These are phyloP conservation scores for Nigrospora oryzae DNA, from an alignment of 2,329 filamentous ascomycete species.

Conservation along the genomic window DNA sequence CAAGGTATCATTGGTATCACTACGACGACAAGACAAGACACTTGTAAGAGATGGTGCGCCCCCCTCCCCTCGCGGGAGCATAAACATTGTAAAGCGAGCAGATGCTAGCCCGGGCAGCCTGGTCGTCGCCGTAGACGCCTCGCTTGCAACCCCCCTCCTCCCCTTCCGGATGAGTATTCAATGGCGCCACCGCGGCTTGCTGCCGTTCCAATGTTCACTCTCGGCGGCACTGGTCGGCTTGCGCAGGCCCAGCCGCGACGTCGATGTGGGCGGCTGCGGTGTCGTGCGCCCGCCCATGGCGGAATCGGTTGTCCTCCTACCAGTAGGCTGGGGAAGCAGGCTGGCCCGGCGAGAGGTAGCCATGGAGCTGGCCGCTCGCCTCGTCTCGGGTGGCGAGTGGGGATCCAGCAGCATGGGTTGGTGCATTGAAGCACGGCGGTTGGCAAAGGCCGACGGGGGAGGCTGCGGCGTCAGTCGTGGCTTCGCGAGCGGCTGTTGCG, in stretches of 20 bases:
- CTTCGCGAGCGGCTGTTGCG: constrained; percentile 35
- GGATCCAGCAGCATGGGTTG: constrained; percentile 34
- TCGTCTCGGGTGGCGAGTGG: constrained; percentile 17
- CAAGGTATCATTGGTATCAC: no score
- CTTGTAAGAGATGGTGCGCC: no score
- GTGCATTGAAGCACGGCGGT: constrained; percentile 42
- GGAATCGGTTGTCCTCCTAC: constrained; percentile 19
- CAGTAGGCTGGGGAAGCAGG: constrained; percentile 40
- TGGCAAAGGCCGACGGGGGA: constrained; percentile 31
- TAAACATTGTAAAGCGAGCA: no score
- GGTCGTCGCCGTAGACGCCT: no score
- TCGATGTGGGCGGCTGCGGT: constrained; percentile 36
- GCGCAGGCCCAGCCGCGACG: constrained; percentile 35
- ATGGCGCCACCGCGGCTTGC: constrained; percentile 42
- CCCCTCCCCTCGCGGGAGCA: no score
- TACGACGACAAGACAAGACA: no score
- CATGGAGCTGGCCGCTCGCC: constrained; percentile 49
- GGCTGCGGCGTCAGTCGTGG: constrained; percentile 33
- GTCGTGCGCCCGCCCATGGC: constrained; percentile 31
- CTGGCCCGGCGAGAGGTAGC: constrained; percentile 41
- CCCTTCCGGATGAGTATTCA: constrained; percentile 7
- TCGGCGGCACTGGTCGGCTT: constrained; percentile 23
- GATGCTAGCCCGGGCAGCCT: no score
- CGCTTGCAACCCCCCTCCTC: no score
- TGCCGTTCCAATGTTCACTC: constrained; percentile 24